Evolutionary conservation across 2,329 filamentous ascomycete species (phyloP), one percentile per base, ranked within the genome.

Genomic region (Talaromyces pinophilus): DNA sequence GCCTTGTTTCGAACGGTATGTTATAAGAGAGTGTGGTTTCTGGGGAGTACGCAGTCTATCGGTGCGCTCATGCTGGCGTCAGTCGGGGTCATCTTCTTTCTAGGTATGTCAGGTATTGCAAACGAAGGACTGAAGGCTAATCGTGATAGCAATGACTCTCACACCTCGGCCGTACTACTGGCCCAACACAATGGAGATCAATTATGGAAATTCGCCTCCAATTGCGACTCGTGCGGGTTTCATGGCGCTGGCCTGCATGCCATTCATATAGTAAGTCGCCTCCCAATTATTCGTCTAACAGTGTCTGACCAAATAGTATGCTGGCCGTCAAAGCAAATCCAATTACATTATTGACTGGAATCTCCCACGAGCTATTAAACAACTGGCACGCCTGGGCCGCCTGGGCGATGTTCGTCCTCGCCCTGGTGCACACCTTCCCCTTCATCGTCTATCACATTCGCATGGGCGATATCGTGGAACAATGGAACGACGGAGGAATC

Each of bases 391-490:
- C 78, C 46, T 85, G 83, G 82, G 76, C 82, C 4, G 78, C 79
- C 30, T 85, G 82, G 74, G 83, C 82, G 13, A 84, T 86, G 77
- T 85, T 87, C 61, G 75, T 83, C 8, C 78, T 86, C 0, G 83
- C 84, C 0, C 74, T 87, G 5, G 71, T 87, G 5, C 85, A 87
- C 71, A 87, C 85, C 0, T 86, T 87, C 60, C 85, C 85, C 0
- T 87, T 87, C 70, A 82, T 87, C 66, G 77, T 87, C 1, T 83
- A 80, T 66, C 79, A 85, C 68, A 76, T 81, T 28, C 74, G 75
- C 67, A 79, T 77, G 46, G 81, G 82, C 5, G 80, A 84, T 57
- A 82, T 87, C 76, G 75, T 75, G 8, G 71, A 68, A 59, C 68
- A 79, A 60, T 86, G 81, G 74, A 76, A 76, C n/a, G 78, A 73